Base-by-base conservation (phyloP, 805 yeast genomes). In the Monosporozyma yasuniensis region DNA sequence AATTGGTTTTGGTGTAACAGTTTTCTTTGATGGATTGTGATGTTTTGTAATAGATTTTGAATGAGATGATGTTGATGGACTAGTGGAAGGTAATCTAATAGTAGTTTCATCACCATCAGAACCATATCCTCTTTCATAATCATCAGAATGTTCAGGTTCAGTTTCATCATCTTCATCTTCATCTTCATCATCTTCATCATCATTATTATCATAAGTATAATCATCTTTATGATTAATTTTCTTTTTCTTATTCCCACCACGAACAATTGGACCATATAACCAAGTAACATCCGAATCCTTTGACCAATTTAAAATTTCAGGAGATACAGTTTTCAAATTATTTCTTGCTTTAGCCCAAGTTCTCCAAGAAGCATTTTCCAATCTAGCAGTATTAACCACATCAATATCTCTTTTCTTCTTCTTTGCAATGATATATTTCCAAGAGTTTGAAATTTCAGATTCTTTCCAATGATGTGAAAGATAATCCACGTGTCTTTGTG, bases 231-330 rank as follows among this genome's bases (percentile, higher is more conserved):
- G 28, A 16, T 18, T 42, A 3, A 18, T 14, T 18, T 41, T 41
- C 5, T 49, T 50, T 48, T 22, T 50, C 47, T 21, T 44, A 9
- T 42, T 42, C 10, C 21, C 21, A 44, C 53, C 64, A 21, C 62
- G 61, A 11, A 65, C 66, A 23, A 67, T 65, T 0, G 99, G 99
- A 1, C 99, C 99, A 69, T 91, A 93, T 12, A 93, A 76, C 99
- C 99, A 93, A 1, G 97, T 89, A 10, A 93, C 96, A 66, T 93
- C 99, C 51, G 84, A 83, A 60, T 93, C 99, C 68, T 95, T 93
- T 42, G 88, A 81, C 99, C 99, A 93, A 66, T 93, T 91, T 44
- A 93, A 86, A 35, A 79, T 77, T 60, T 88, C 95, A 1, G 99
- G 99, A 18, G 90, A 80, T 6, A 91, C 87, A 0, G 99, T 93